Conservation (phyloP, 1,284 basidiomycete genomes). For the Sanghuangporus weigelae region DNA sequence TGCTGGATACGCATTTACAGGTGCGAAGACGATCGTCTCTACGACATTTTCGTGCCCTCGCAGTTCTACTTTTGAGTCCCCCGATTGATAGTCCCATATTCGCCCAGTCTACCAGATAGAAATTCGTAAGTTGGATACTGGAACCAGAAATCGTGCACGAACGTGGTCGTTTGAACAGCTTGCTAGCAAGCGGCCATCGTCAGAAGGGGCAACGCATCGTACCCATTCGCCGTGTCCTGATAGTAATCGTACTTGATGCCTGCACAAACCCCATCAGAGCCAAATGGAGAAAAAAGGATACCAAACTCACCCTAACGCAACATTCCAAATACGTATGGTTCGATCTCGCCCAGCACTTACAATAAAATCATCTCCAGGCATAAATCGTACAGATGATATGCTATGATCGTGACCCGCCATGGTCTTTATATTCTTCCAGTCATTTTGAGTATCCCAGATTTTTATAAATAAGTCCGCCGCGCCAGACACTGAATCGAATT, state of each 20-base stretch:
- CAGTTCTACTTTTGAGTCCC: slow-evolving; percentile 63
- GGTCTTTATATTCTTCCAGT: slow-evolving; percentile 69
- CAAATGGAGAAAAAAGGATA: not conserved
- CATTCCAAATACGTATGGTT: slow-evolving; percentile 71
- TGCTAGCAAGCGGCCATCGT: slow-evolving; percentile 56
- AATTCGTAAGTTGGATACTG: not conserved
- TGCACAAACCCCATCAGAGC: slow-evolving; percentile 32
- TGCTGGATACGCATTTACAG: slow-evolving; percentile 47
- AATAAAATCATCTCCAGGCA: slow-evolving; percentile 65
- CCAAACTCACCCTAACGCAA: slow-evolving; percentile 53
- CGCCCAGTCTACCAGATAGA: slow-evolving; percentile 48
- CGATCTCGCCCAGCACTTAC: slow-evolving; percentile 69
- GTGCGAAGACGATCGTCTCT: slow-evolving; percentile 66
- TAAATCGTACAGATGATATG: slow-evolving; percentile 65
- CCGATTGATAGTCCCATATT: slow-evolving; percentile 56
- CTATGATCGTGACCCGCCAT: slow-evolving; percentile 76
- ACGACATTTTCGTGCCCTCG: slow-evolving; percentile 74
- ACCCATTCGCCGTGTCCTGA: slow-evolving; percentile 69
- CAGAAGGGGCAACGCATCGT: slow-evolving; percentile 54
- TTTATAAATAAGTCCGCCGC: slow-evolving; percentile 77
- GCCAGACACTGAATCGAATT: slow-evolving; percentile 49
- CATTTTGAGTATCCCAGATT: slow-evolving; percentile 71
- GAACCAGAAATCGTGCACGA: slow-evolving; percentile 22
- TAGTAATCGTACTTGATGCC: slow-evolving; percentile 38
- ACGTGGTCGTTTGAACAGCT: slow-evolving; percentile 72